These are phyloP conservation scores for Actinomortierella wolfii DNA, from an alignment of 371 early-diverging fungal species.

Conservation along the genomic window DNA sequence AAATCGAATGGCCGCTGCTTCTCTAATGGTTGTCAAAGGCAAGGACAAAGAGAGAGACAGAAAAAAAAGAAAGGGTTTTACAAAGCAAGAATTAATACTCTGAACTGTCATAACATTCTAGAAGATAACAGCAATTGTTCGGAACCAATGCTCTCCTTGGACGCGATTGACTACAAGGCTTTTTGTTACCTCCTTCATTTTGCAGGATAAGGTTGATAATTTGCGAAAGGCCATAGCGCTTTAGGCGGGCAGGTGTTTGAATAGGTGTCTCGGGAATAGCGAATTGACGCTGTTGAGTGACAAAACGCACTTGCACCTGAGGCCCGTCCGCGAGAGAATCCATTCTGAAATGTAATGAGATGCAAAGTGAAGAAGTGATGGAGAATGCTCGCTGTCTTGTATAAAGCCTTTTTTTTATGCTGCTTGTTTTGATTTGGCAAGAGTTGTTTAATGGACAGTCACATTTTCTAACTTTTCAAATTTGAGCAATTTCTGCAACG, in stretches of 20 bases:
- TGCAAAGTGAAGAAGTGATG: slow-evolving; percentile 1
- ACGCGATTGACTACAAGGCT: not conserved
- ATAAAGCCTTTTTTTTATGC: no score
- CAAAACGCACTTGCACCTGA: slow-evolving; percentile 89
- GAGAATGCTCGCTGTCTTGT: not conserved
- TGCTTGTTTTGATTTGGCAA: no score
- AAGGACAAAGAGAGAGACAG: not conserved
- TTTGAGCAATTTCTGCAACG: no score
- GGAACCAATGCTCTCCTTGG: slow-evolving; percentile 59
- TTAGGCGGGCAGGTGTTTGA: slow-evolving; percentile 81
- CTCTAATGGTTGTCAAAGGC: slow-evolving; percentile 51
- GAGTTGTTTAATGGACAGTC: no score
- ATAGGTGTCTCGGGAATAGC: slow-evolving; percentile 82
- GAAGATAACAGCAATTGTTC: slow-evolving; percentile 48
- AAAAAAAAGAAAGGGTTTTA: no score
- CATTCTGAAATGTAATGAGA: slow-evolving; percentile 15
- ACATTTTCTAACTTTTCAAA: no score
- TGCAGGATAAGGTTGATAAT: slow-evolving; percentile 75
- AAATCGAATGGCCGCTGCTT: slow-evolving; percentile 91
- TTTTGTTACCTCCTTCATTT: slow-evolving; percentile 38
- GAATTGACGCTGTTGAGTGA: slow-evolving; percentile 74
- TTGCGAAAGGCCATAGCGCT: slow-evolving; percentile 88
- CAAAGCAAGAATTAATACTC: not conserved
- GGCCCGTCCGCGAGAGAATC: slow-evolving; percentile 46
- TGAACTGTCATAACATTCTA: not conserved